A percentile compares a stretch with the other conserved stretches of the same genome.
Conservation (phyloP, 2,329 filamentous ascomycete genomes). For the Alternaria brassicicola region DNA sequence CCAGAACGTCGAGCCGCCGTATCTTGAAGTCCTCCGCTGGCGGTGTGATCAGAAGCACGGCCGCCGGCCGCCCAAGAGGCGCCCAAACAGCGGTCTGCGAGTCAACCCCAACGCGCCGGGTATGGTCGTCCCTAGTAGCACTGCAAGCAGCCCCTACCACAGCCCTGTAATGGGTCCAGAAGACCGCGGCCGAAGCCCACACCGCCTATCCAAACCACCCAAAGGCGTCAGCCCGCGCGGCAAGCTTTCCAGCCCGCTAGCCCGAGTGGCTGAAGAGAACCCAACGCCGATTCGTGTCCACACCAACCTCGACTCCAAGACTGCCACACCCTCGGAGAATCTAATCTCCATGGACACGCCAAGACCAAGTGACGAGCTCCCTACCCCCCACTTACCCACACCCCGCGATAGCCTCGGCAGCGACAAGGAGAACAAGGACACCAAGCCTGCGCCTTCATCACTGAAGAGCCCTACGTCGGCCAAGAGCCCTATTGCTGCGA, state of each 20-base stretch:
- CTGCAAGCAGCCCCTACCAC: constrained; percentile 65
- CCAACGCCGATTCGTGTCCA: constrained; percentile 48
- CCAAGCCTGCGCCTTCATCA: constrained; percentile 27
- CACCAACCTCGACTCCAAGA: constrained; percentile 42
- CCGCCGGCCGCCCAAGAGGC: constrained; percentile 59
- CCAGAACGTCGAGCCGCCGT: constrained; percentile 85
- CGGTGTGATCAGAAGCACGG: constrained; percentile 95
- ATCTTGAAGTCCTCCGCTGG: constrained; percentile 95
- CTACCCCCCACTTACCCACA: constrained; percentile 27
- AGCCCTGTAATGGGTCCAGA: constrained; percentile 65
- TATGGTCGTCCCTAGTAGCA: constrained; percentile 53
- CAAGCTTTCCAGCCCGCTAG: constrained; percentile 73
- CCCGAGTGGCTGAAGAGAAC: constrained; percentile 74
- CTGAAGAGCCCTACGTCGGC: constrained; percentile 33
- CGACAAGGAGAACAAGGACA: constrained; percentile 47
- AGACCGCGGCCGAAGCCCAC: constrained; percentile 72
- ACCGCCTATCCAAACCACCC: constrained; percentile 68
- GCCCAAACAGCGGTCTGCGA: constrained; percentile 55
- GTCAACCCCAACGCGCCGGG: constrained; percentile 59
- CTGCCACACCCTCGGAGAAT: constrained; percentile 43
- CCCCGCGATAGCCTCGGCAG: constrained; percentile 44
- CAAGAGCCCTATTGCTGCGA: background rate
- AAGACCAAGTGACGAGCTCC: constrained; percentile 47
- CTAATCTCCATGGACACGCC: constrained; percentile 53
- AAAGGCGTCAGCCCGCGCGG: constrained; percentile 66